Evolutionary conservation across 306 rosid species (phyloP).

Genomic region (Gleditsia sinensis): DNA sequence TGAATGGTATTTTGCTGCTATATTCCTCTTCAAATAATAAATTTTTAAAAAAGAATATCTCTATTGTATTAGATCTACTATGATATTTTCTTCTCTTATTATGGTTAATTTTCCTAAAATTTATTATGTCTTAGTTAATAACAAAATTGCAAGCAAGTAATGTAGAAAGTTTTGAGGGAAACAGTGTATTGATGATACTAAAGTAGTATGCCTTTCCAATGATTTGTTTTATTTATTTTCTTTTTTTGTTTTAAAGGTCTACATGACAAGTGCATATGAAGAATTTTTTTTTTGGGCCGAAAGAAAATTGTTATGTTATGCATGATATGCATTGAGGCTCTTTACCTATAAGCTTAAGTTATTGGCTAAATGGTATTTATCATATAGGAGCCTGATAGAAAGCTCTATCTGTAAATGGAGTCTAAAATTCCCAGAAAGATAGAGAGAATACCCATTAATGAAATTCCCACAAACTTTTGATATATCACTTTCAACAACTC

Average conservation of each 20-base stretch:
- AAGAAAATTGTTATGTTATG: background rate
- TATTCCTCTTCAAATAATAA: too few relatives aligned
- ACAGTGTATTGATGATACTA: background rate
- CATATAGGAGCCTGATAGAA: background rate
- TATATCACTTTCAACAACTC: background rate
- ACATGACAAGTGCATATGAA: background rate
- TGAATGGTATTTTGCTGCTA: background rate
- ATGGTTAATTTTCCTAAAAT: background rate
- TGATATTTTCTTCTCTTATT: background rate
- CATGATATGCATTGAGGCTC: background rate
- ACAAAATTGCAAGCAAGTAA: background rate
- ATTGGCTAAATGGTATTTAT: slow-evolving; percentile 6
- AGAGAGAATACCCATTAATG: background rate
- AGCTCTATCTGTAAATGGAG: slow-evolving; percentile 1
- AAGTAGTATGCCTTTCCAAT: slow-evolving; percentile 1
- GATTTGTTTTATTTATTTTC: background rate
- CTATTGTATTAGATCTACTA: background rate
- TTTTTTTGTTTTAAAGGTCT: background rate
- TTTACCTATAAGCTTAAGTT: background rate
- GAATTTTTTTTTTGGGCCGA: too few relatives aligned
- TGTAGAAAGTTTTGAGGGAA: background rate
- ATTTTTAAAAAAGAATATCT: background rate
- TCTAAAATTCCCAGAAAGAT: background rate
- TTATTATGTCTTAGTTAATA: background rate
- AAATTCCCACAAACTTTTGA: background rate